Evolutionary conservation across 176 grass and related monocot genomes (phyloP).

Genomic region (Paspalum notatum): DNA sequence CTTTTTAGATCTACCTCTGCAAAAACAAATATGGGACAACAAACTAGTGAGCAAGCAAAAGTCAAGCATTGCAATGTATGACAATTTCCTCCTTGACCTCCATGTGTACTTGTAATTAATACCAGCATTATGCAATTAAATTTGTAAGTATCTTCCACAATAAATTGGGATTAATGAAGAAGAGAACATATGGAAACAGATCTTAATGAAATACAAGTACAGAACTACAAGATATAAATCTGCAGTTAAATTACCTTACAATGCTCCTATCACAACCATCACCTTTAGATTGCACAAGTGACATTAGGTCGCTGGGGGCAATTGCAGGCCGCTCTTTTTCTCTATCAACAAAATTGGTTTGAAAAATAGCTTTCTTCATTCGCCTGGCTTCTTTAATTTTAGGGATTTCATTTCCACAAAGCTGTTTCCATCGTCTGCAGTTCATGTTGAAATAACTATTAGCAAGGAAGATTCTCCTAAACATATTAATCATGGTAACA

Average conservation of each 20-base stretch:
- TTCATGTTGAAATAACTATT: constrained; percentile 21
- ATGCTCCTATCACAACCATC: constrained; percentile 38
- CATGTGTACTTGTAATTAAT: background rate
- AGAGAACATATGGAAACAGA: constrained; percentile 1
- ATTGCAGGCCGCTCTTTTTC: constrained; percentile 81
- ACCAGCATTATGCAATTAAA: constrained; percentile 5
- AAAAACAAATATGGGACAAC: constrained; percentile 32
- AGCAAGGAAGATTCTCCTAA: constrained; percentile 19
- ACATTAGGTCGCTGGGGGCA: constrained; percentile 62
- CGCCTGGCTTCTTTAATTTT: constrained; percentile 49
- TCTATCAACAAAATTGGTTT: constrained; percentile 90
- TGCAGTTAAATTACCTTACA: constrained; percentile 47
- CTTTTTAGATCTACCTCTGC: constrained; percentile 7
- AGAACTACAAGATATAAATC: constrained; percentile 21
- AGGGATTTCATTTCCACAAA: constrained; percentile 54
- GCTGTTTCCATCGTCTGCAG: constrained; percentile 64
- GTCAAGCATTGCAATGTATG: constrained; percentile 10
- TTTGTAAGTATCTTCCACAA: background rate
- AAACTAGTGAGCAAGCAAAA: constrained; percentile 17
- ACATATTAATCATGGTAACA: background rate
- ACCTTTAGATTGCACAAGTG: constrained; percentile 51
- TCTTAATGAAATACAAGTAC: background rate
- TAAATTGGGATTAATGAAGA: background rate
- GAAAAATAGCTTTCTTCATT: constrained; percentile 77
- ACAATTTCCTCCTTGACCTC: background rate